These are phyloP conservation scores for Avena insularis DNA, from an alignment of 176 grass and related monocot species.

Conservation along the genomic window DNA sequence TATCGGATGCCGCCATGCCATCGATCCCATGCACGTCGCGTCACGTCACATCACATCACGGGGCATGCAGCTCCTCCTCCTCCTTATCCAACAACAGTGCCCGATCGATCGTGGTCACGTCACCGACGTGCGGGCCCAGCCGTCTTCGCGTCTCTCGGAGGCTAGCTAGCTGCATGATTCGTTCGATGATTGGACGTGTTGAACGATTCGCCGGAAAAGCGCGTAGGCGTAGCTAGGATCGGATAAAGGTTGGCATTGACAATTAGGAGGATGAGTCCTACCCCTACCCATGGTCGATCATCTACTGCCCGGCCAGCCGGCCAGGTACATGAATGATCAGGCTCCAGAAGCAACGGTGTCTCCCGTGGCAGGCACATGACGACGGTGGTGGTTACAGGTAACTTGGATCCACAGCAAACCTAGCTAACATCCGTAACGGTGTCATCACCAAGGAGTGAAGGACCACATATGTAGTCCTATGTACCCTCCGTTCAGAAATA, in stretches of 20 bases:
- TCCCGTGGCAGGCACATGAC: slow-evolving; percentile 25
- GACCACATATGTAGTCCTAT: slow-evolving; percentile 2
- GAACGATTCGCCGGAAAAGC: background rate
- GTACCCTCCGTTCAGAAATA: too few relatives aligned
- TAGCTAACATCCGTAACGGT: slow-evolving; percentile 12
- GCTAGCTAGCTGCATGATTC: background rate
- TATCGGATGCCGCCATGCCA: slow-evolving; percentile 28
- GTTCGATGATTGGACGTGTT: slow-evolving; percentile 29
- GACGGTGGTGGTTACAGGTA: slow-evolving; percentile 29
- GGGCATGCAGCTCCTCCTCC: background rate
- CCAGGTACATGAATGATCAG: background rate
- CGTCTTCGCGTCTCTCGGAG: background rate
- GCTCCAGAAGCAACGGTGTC: slow-evolving; percentile 41
- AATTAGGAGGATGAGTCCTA: background rate
- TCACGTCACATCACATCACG: slow-evolving; percentile 36
- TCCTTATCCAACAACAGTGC: slow-evolving; percentile 26
- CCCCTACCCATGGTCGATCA: background rate
- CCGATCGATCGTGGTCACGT: background rate
- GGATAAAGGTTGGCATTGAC: background rate
- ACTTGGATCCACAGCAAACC: slow-evolving; percentile 26
- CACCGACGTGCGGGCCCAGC: slow-evolving; percentile 26
- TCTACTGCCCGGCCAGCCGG: background rate
- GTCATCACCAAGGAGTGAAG: slow-evolving; percentile 25
- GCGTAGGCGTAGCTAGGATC: too few relatives aligned
- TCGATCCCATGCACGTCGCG: slow-evolving; percentile 17